Base-by-base conservation (phyloP, 1,284 basidiomycete species). In the Rhodotorula glutinis region DNA sequence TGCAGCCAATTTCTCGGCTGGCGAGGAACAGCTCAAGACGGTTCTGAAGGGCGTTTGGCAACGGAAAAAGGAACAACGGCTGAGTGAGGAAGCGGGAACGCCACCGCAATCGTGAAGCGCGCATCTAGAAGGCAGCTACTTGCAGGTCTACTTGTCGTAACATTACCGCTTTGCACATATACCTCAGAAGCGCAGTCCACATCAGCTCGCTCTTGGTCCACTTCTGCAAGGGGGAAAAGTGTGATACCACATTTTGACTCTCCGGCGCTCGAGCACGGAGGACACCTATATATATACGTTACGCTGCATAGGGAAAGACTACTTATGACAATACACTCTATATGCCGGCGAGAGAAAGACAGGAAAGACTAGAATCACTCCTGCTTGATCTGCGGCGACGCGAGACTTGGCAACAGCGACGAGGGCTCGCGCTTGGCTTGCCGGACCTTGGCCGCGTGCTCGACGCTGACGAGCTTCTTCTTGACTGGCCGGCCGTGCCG, bases 401-500 rank as follows among this genome's bases (percentile, higher is more conserved):
- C 44, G 23, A 67, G 58, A 17, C 47, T 65, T 10, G 65, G 60
- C 40, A 67, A 30, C 30, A 62, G 47, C n/a, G 25, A 25, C 17
- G 60, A 61, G 25, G 49, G 49, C 60, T 71, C 69, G 61, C 62
- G 65, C 14, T 57, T 40, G 44, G 61, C 49, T 46, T 66, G 62
- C 10, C 60, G 57, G 23, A 44, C 41, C 51, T 67, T 70, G 41
- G 69, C 64, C 55, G 25, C 29, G 13, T 52, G 53, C 47, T 69
- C 65, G 57, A 66, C 57, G 33, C 62, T 62, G 30, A 69, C 59
- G 23, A 67, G 30, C 54, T 62, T 53, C 52, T 53, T n/a, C 29
- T 33, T 53, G 19, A 65, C 14, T 9, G 69, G 71, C 4, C 88
- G 88, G 53, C 94, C 94, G 73, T 88, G 85, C 66, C 86, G 83